These are phyloP conservation scores for Tricholoma hemisulphureum DNA, from an alignment of 768 basidiomycete genomes.

Conservation along the genomic window DNA sequence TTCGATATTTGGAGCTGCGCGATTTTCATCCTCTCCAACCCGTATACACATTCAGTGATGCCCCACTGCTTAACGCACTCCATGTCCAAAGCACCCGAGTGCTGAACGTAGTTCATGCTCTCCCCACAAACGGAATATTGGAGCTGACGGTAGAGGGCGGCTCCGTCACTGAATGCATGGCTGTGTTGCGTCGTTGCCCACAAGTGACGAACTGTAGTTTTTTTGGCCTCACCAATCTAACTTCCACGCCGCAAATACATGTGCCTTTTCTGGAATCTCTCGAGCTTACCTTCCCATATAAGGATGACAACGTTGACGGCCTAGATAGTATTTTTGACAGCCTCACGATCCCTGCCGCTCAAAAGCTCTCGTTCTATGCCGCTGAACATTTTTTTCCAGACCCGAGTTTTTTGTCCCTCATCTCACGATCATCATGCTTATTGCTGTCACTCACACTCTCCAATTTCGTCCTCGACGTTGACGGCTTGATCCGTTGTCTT, in stretches of 20 bases:
- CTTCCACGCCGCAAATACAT: neutral
- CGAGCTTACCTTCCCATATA: neutral
- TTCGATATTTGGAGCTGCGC: no score
- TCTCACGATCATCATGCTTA: neutral
- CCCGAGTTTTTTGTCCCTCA: neutral
- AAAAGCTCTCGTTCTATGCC: neutral
- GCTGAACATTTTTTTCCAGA: neutral
- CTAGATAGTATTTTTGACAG: neutral
- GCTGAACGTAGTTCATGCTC: no score
- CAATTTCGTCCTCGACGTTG: no score
- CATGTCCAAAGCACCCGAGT: no score
- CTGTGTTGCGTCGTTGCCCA: no score
- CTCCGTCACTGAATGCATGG: no score
- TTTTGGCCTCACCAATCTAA: neutral
- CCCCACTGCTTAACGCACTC: no score
- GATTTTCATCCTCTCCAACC: neutral
- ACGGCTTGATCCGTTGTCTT: no score
- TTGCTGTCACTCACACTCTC: neutral
- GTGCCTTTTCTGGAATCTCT: neutral
- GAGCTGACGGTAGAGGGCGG: no score
- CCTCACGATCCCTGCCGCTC: neutral
- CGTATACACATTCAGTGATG: no score
- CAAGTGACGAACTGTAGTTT: neutral
- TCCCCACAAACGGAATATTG: no score
- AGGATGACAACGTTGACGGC: neutral